A percentile compares a stretch with the other conserved stretches of the same genome.
Conservation (phyloP, 805 yeast species). For the Metschnikowia kunwiensis region DNA sequence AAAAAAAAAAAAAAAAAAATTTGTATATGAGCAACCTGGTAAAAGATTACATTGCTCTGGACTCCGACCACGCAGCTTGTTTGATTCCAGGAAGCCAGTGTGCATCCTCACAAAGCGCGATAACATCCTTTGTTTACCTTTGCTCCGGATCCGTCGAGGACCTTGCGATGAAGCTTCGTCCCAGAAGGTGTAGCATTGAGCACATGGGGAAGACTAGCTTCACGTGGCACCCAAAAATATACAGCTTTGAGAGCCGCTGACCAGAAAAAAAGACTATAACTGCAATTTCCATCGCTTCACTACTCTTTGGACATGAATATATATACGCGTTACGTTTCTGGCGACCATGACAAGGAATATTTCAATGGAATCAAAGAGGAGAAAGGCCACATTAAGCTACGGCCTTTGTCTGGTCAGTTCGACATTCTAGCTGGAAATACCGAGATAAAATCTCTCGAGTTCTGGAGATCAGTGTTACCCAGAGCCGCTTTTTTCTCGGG, state of each 20-base stretch:
- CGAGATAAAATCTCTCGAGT: conserved; percentile 5
- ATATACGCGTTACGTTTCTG: conserved; percentile 38
- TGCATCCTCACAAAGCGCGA: conserved; percentile 1
- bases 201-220: no score
- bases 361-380: conserved; percentile 7
- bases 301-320: conserved; percentile 28
- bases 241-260: no score
- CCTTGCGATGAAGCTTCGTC: background rate
- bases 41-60: no score
- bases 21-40: no score
- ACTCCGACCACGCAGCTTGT: no score
- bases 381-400: conserved; percentile 18
- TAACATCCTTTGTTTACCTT: conserved; percentile 6
- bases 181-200: background rate
- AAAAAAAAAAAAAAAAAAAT: no score
- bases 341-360: conserved; percentile 29
- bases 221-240: no score
- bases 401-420: conserved; percentile 28
- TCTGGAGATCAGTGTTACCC: conserved; percentile 45
- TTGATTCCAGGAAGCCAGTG: no score
- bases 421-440: conserved; percentile 12
- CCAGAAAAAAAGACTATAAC: no score
- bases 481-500: conserved; percentile 54
- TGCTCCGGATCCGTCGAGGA: conserved; percentile 3
- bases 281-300: no score